A percentile compares a stretch with the other conserved stretches of the same genome.
Conservation (phyloP, 495 filamentous ascomycete genomes). For the Astrothelium subdiscretum region DNA sequence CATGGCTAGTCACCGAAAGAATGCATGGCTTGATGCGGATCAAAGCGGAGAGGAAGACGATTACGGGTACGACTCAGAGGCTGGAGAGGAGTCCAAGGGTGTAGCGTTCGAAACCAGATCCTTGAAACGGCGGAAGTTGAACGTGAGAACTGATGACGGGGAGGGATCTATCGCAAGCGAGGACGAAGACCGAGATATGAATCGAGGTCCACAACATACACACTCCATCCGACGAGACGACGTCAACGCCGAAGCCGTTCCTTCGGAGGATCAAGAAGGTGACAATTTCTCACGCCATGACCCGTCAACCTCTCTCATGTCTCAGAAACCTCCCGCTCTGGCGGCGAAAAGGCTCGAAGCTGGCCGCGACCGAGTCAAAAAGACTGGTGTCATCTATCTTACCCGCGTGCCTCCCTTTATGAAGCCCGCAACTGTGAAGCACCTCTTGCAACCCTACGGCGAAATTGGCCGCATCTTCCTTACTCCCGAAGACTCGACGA, state of each 20-base stretch:
- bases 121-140: constrained; percentile 56
- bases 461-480: constrained; percentile 79
- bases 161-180: constrained; percentile 29
- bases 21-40: constrained; percentile 62
- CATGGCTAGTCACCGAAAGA: constrained; percentile 60
- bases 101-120: constrained; percentile 23
- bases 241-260: neutral
- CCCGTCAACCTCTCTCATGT: constrained; percentile 5
- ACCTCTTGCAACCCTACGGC: constrained; percentile 65
- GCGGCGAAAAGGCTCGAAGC: constrained; percentile 39
- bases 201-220: neutral
- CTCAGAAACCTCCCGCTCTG: neutral
- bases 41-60: constrained; percentile 52
- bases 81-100: constrained; percentile 52
- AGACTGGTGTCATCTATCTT: constrained; percentile 75
- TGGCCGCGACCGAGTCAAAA: constrained; percentile 46
- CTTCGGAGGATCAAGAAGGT: neutral
- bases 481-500: constrained; percentile 59
- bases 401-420: constrained; percentile 90
- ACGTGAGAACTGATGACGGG: constrained; percentile 34
- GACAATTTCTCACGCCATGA: constrained; percentile 11
- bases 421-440: constrained; percentile 71
- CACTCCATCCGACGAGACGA: neutral
- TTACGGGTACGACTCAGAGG: constrained; percentile 59
- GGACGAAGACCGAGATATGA: constrained; percentile 9